Percentiles rank a stretch among this genome's conserved stretches.
Conservation (phyloP, 169 alveolate genomes). For the Eimeria falciformis region DNA sequence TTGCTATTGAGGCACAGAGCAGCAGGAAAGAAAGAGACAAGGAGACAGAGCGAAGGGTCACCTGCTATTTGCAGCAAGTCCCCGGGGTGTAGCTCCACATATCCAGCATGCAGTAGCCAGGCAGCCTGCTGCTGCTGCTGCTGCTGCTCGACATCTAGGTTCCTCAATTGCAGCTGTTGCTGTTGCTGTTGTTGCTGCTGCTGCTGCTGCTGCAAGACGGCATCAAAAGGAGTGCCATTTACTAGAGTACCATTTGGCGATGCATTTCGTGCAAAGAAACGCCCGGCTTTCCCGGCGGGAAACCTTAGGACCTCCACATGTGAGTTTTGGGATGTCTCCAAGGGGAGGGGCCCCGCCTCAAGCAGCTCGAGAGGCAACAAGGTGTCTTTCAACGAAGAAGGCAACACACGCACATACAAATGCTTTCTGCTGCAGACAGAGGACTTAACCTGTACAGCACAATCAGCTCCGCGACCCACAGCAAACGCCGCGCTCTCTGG, state of each 20-base stretch:
- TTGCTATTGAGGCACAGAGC: not conserved
- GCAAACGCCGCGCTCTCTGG: not conserved
- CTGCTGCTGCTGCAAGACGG: not conserved
- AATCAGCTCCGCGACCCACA: not conserved
- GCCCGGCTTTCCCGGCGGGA: not conserved
- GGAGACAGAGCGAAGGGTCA: constrained; percentile 6
- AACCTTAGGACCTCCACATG: not conserved
- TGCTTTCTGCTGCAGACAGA: not conserved
- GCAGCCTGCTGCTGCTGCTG: constrained; percentile 59
- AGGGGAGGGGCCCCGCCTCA: constrained; percentile 1
- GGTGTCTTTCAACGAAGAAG: not conserved
- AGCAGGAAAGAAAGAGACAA: constrained; percentile 3
- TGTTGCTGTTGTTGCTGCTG: not conserved
- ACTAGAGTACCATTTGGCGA: not conserved
- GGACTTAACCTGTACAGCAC: not conserved
- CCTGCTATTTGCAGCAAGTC: not conserved
- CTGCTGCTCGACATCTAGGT: not conserved
- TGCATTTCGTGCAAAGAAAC: not conserved
- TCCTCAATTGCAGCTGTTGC: not conserved
- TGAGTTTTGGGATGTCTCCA: not conserved
- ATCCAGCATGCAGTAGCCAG: constrained; percentile 28
- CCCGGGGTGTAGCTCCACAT: not conserved
- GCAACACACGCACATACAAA: not conserved
- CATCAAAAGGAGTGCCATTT: not conserved
- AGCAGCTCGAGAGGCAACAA: not conserved